Evolutionary conservation across 1,139 yeast species (phyloP), one percentile per base, ranked within the genome.

Genomic region (Debaryomyces subglobosus): DNA sequence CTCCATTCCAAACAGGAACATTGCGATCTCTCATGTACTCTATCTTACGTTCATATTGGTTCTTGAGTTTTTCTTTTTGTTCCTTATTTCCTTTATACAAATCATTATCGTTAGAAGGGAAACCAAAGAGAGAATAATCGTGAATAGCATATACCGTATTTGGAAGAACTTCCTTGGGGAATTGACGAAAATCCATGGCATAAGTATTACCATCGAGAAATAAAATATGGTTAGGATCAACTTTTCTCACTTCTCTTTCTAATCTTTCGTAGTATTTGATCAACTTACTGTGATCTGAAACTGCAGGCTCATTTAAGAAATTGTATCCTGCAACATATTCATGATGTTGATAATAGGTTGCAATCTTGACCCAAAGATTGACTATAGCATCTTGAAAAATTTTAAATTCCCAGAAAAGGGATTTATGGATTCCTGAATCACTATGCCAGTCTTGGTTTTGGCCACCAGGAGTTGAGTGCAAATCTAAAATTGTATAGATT

Each of bases 1-100:
- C 81, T 15, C 81, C 80, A 53, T 75, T 75, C 80, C 80, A 76
- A n/a, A 75, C 79, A 3, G 80, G 79, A 4, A 74, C 77, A 16
- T 66, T 58, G 43, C 62, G 62, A 45, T 61, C 47, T 44, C 57
- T 53, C 76, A 73, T 72, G 58, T 68, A 72, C 53, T 72, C 72
- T 49, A 75, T 58, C 55, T 76, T 76, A 44, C 79, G 60, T 42
- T 67, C 63, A 55, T 71, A 76, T 52, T 68, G 75, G 23, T 49
- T 50, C 49, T 61, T 57, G 45, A 76, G 54, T 54, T 69, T 71
- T 32, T 53, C 60, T 43, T 57, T 55, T 51, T 75, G 69, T 18
- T 60, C 71, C 1, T 49, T 60, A 15, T 65, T 57, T 10, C 78
- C 77, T 35, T 55, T 41, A 55, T 69, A 72, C 36, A 64, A 61